phyloP scores from a whole-genome alignment of 176 grass and related monocot species.

The Secale cereale region DNA sequence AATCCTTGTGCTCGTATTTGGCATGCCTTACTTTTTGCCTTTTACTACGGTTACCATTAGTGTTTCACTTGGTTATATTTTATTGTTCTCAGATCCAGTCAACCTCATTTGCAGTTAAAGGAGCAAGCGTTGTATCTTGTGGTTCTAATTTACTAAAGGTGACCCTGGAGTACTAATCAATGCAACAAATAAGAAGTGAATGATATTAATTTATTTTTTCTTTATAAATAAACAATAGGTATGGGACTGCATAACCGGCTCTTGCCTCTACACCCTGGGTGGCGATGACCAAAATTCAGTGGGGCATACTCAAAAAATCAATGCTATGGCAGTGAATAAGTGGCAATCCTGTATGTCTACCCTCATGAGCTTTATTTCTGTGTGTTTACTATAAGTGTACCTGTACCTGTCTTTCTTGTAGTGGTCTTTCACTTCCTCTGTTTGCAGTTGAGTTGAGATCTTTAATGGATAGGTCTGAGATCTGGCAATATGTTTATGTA shows the following conservation, averaged over 20 bases:
- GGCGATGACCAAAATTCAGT: conserved; percentile 59
- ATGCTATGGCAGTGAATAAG: conserved; percentile 95
- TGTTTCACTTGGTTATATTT: conserved; percentile 15
- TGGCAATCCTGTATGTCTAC: conserved; percentile 90
- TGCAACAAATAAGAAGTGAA: conserved; percentile 2
- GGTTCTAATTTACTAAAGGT: conserved; percentile 96
- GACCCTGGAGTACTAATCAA: background rate
- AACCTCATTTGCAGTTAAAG: conserved; percentile 96
- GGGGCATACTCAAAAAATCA: conserved; percentile 82
- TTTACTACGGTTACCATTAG: conserved; percentile 21
- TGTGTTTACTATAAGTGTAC: background rate
- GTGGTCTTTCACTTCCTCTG: background rate
- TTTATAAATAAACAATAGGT: conserved; percentile 52
- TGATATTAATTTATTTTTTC: conserved; percentile 10
- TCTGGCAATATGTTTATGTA: background rate
- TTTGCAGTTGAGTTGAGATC: background rate
- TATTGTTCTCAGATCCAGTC: conserved; percentile 64
- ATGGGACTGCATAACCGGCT: conserved; percentile 98
- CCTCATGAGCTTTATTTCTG: conserved; percentile 20
- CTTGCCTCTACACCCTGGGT: conserved; percentile 92
- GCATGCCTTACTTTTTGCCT: background rate
- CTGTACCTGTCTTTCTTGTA: conserved; percentile 1
- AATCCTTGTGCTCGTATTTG: background rate
- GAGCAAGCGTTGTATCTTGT: conserved; percentile 94
- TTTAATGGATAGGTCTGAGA: background rate